Conservation (phyloP, 768 basidiomycete species). For the Rhizopogon rudus region DNA sequence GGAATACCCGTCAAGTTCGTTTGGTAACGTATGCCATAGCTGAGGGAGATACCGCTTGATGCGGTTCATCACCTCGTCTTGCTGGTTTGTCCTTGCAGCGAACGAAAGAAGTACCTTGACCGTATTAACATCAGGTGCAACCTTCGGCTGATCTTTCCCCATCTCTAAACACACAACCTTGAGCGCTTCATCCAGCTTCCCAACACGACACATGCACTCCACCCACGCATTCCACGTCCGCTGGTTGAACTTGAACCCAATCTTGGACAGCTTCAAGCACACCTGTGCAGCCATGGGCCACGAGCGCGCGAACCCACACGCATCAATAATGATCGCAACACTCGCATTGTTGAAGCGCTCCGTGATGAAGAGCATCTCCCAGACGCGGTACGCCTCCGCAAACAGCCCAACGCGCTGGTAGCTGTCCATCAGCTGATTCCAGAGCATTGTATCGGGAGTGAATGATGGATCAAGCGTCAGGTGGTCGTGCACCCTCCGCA, state of each 20-base stretch:
- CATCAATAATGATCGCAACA: slow-evolving; percentile 82
- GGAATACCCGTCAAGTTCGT: slow-evolving; percentile 13
- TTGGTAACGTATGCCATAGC: slow-evolving; percentile 26
- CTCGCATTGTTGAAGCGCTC: slow-evolving; percentile 54
- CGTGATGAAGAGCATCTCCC: slow-evolving; percentile 68
- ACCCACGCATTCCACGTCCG: slow-evolving; percentile 81
- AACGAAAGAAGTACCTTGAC: slow-evolving; percentile 53
- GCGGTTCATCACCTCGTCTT: slow-evolving; percentile 40
- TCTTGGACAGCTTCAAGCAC: slow-evolving; percentile 44
- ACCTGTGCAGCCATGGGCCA: slow-evolving; percentile 49
- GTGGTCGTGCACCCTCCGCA: slow-evolving; percentile 66
- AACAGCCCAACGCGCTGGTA: slow-evolving; percentile 78
- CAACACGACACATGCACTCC: slow-evolving; percentile 79
- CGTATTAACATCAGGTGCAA: slow-evolving; percentile 45
- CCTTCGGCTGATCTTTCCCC: slow-evolving; percentile 37
- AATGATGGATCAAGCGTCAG: slow-evolving; percentile 78
- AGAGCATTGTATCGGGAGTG: slow-evolving; percentile 61
- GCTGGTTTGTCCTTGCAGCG: slow-evolving; percentile 37
- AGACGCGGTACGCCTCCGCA: slow-evolving; percentile 68
- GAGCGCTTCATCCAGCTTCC: slow-evolving; percentile 61
- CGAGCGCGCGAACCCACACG: slow-evolving; percentile 63
- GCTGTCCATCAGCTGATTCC: slow-evolving; percentile 87
- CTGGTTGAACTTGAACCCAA: slow-evolving; percentile 49
- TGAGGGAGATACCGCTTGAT: slow-evolving; percentile 38
- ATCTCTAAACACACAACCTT: slow-evolving; percentile 63